These are phyloP conservation scores for Ascochyta viciae-villosae DNA, from an alignment of 2,329 filamentous ascomycete genomes.

Conservation along the genomic window DNA sequence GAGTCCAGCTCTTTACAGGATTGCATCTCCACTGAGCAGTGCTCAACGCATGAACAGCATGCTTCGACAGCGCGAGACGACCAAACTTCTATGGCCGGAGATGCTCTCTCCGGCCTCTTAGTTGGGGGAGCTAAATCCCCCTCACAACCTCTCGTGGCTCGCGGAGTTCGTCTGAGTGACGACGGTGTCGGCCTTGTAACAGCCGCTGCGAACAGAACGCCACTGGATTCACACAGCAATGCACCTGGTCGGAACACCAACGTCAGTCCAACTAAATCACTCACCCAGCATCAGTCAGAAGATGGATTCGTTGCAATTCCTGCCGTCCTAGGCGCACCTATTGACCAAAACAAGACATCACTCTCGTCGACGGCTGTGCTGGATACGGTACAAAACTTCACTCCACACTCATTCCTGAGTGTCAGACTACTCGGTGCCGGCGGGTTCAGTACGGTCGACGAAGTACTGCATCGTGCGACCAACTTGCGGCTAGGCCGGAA, in stretches of 20 bases:
- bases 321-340: neutral
- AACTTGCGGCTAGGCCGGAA: slow-evolving; percentile 44
- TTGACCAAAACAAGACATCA: neutral
- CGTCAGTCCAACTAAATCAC: slow-evolving; percentile 3
- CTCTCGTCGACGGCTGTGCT: slow-evolving; percentile 6
- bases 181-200: slow-evolving; percentile 10
- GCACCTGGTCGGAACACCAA: slow-evolving; percentile 12
- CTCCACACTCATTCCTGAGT: slow-evolving; percentile 41
- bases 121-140: slow-evolving; percentile 11
- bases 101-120: slow-evolving; percentile 39
- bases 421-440: slow-evolving; percentile 46
- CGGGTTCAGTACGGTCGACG: slow-evolving; percentile 49
- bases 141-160: slow-evolving; percentile 20
- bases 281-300: neutral
- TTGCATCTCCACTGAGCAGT: slow-evolving; percentile 1
- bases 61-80: slow-evolving; percentile 30
- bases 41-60: slow-evolving; percentile 21
- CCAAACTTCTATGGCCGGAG: slow-evolving; percentile 40
- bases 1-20: slow-evolving; percentile 17
- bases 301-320: neutral
- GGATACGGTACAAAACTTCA: slow-evolving; percentile 13
- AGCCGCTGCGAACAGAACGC: slow-evolving; percentile 2
- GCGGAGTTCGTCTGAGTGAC: slow-evolving; percentile 15
- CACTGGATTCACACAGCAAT: neutral
- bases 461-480: slow-evolving; percentile 46